Evolutionary conservation across 345 rosid species (phyloP).

Genomic region (Aquilaria sinensis): DNA sequence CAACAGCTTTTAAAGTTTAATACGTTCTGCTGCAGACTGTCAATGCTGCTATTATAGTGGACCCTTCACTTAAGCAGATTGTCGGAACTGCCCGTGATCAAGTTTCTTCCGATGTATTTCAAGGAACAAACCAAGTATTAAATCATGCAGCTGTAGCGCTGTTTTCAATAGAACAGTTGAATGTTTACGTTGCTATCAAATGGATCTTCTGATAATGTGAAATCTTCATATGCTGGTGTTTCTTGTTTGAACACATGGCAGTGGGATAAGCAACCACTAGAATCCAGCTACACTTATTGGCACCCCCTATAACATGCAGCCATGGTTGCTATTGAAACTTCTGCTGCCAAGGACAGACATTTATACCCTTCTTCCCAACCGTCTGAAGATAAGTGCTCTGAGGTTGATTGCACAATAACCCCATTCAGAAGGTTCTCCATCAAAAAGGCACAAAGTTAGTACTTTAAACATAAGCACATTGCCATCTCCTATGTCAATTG

Average conservation of each 20-base stretch:
- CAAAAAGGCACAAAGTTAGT: slow-evolving; percentile 56
- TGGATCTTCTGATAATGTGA: slow-evolving; percentile 17
- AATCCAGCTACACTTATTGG: slow-evolving; percentile 30
- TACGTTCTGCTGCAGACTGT: slow-evolving; percentile 35
- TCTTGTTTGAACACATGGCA: slow-evolving; percentile 75
- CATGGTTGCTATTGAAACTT: slow-evolving; percentile 73
- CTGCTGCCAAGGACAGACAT: slow-evolving; percentile 71
- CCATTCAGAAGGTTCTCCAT: slow-evolving; percentile 28
- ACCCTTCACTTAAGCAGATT: slow-evolving; percentile 47
- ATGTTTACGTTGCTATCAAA: slow-evolving; percentile 14
- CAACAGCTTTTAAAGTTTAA: too few species aligned
- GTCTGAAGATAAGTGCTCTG: slow-evolving; percentile 19
- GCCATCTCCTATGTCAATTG: neutral
- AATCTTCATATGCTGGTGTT: slow-evolving; percentile 20
- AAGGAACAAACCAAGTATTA: slow-evolving; percentile 11
- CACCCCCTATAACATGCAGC: slow-evolving; percentile 84
- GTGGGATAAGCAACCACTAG: slow-evolving; percentile 39
- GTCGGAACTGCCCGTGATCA: slow-evolving; percentile 68
- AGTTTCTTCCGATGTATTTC: slow-evolving; percentile 27
- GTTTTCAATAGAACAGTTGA: slow-evolving; percentile 13
- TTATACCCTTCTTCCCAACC: slow-evolving; percentile 35
- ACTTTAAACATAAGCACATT: slow-evolving; percentile 27
- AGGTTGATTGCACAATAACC: slow-evolving; percentile 20
- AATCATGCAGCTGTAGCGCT: slow-evolving; percentile 10
- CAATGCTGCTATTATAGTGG: slow-evolving; percentile 84